phyloP scores from a whole-genome alignment of 208 protist species.

The Strigomonas culicis region DNA sequence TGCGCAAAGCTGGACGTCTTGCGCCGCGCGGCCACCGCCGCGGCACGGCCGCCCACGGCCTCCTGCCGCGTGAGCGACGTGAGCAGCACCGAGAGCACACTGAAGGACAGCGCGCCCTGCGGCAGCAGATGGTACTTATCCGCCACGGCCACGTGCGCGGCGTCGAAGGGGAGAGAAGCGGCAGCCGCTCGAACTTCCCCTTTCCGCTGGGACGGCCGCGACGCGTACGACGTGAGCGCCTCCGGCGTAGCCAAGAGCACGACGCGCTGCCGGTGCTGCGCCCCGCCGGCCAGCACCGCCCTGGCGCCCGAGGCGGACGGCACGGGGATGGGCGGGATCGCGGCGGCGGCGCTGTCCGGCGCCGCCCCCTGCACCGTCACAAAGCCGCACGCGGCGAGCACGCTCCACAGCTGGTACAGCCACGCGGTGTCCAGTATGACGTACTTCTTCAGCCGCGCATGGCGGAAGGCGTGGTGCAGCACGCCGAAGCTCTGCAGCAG shows the following conservation, averaged over 20 bases:
- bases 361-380: conserved; percentile 13
- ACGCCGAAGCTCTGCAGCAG: conserved; percentile 59
- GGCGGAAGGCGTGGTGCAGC: conserved; percentile 57
- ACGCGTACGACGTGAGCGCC: background rate
- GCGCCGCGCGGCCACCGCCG: too few relatives aligned
- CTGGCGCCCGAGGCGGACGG: background rate
- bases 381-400: conserved; percentile 23
- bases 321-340: background rate
- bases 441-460: conserved; percentile 35
- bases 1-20: background rate
- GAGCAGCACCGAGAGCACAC: conserved; percentile 1
- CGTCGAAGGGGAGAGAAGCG: background rate
- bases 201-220: too few relatives aligned
- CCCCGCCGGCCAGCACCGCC: conserved; percentile 3
- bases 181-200: background rate
- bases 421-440: conserved; percentile 69
- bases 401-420: conserved; percentile 35
- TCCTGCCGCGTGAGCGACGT: background rate
- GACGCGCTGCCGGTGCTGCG: background rate
- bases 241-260: background rate
- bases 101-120: background rate
- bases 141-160: background rate
- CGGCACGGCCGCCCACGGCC: background rate
- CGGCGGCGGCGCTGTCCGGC: background rate
- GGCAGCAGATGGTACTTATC: conserved; percentile 3